Conservation (phyloP, 1,284 basidiomycete genomes). For the Meripilus lineatus region DNA sequence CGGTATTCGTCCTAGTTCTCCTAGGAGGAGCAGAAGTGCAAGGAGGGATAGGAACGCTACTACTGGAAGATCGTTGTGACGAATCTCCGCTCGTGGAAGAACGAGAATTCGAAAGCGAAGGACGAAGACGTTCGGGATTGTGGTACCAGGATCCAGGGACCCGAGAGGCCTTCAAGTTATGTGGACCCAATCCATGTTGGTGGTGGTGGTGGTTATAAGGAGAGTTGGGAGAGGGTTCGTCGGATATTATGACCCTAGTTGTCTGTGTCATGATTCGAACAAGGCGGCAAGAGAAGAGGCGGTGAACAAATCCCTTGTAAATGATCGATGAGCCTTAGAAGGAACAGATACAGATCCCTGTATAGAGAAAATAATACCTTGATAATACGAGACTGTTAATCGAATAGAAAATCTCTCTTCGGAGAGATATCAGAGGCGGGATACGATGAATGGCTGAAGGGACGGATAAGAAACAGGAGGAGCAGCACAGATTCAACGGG, state of each 20-base stretch:
- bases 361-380: too few relatives aligned
- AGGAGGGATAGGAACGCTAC: too few relatives aligned
- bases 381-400: too few relatives aligned
- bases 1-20: too few relatives aligned
- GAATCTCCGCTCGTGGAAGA: background rate
- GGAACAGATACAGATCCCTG: too few relatives aligned
- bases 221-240: background rate
- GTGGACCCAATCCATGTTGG: background rate
- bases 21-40: too few relatives aligned
- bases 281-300: too few relatives aligned
- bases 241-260: background rate
- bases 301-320: too few relatives aligned
- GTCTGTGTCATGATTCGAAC: background rate
- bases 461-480: background rate
- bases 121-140: background rate
- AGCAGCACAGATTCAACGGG: background rate
- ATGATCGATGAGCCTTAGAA: too few relatives aligned
- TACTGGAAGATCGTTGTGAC: background rate
- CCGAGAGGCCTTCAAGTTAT: too few relatives aligned
- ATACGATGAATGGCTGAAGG: background rate
- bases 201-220: background rate
- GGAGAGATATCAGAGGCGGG: background rate
- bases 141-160: too few relatives aligned
- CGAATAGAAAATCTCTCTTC: too few relatives aligned
- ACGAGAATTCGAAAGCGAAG: background rate